Base-by-base conservation (phyloP, 75 land plant genomes). In the Cunninghamia lanceolata region DNA sequence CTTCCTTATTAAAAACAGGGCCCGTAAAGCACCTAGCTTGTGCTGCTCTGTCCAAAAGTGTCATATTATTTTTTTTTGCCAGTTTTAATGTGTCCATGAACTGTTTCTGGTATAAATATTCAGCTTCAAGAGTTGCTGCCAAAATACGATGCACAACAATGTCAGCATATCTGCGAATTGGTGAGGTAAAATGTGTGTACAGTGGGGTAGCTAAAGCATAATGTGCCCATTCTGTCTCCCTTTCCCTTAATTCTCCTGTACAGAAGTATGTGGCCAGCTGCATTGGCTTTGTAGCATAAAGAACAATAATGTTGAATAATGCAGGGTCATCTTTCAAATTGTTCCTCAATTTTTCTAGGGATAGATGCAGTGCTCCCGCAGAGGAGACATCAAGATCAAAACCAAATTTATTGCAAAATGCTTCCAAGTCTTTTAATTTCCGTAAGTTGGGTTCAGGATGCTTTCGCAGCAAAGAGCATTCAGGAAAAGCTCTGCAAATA, bases 181-280 rank as follows among this genome's bases (percentile, higher is more conserved):
- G 99, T 43, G 99, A 98, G 76, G 99, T 98, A 78, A 98, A 98
- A 88, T 98, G 99, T 1, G 99, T 96, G 86, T 98, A 98, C 4
- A 90, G 83, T 39, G 99, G 99, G 83, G 91, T 86, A 40, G 99
- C 95, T 54, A 96, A 83, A 19, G 95, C 90, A 93, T 98, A 98
- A 90, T 98, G 99, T 43, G 92, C 91, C 97, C 97, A 95, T 1
- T 95, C 96, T 74, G 87, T 73, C 82, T 89, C 90, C 75, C 47
- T 82, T 42, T 87, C 94, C 85, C 88, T 92, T 35, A 91, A 70
- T 83, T 95, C 93, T 38, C 99, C 99, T 53, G 93, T 94, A 68
- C 97, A 95, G 46, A 98, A 96, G 86, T 98, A 98, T 42, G 90
- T 76, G 17, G 99, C 99, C 36, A 94, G 86, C 86, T 95, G 99